A percentile compares a stretch with the other conserved stretches of the same genome.
These are phyloP conservation scores for Blastobotrys ciferrii DNA, from an alignment of 1,139 yeast genomes.

Conservation along the genomic window DNA sequence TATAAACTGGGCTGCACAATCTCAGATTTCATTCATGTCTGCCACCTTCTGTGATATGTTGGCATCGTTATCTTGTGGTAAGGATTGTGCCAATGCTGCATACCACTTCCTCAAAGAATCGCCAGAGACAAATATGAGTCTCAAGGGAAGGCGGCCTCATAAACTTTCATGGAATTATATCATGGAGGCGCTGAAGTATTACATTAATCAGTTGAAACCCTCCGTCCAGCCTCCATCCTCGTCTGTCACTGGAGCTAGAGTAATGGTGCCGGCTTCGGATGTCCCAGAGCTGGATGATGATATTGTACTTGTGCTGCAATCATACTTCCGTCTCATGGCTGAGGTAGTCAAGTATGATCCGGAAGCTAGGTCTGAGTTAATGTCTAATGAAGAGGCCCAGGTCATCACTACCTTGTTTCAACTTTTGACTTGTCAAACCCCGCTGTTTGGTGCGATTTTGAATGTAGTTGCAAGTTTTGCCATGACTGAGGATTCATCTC, in stretches of 20 bases:
- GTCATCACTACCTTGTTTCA: slow-evolving; percentile 40
- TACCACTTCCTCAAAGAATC: slow-evolving; percentile 38
- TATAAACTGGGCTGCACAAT: slow-evolving; percentile 81
- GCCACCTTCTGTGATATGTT: slow-evolving; percentile 80
- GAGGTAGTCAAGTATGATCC: slow-evolving; percentile 48
- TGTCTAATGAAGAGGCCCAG: slow-evolving; percentile 34
- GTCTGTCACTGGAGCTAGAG: slow-evolving; percentile 21
- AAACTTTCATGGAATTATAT: slow-evolving; percentile 54
- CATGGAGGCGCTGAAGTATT: slow-evolving; percentile 54
- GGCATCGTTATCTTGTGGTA: slow-evolving; percentile 69
- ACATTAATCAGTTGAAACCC: slow-evolving; percentile 48
- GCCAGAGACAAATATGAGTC: background rate
- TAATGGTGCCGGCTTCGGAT: slow-evolving; percentile 26
- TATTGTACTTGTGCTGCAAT: slow-evolving; percentile 70
- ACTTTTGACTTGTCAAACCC: slow-evolving; percentile 50
- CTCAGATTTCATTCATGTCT: slow-evolving; percentile 78
- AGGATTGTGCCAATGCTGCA: slow-evolving; percentile 49
- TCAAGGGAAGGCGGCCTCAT: slow-evolving; percentile 13
- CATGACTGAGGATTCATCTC: slow-evolving; percentile 43
- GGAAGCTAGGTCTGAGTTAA: slow-evolving; percentile 40
- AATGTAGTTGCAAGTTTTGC: slow-evolving; percentile 52
- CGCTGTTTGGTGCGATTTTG: slow-evolving; percentile 54
- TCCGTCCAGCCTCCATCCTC: slow-evolving; percentile 13
- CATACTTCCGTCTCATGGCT: slow-evolving; percentile 59
- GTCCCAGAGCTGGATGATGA: slow-evolving; percentile 69